These are phyloP conservation scores for Phytomonas serpens DNA, from an alignment of 208 protist genomes.

Conservation along the genomic window DNA sequence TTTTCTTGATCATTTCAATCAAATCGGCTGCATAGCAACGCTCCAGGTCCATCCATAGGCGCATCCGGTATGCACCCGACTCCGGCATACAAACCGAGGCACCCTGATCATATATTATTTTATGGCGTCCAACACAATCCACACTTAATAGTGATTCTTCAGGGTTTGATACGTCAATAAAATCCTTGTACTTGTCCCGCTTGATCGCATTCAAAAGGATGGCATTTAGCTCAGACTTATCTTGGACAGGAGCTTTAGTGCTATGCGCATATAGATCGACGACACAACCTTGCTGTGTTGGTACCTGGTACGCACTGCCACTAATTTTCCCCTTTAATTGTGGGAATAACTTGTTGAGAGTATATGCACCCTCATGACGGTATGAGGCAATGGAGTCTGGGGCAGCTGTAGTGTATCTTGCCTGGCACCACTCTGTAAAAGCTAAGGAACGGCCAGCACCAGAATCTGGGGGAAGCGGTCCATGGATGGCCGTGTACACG, in stretches of 20 bases:
- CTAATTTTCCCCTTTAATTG: constrained; percentile 44
- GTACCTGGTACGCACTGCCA: constrained; percentile 97
- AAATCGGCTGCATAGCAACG: constrained; percentile 10
- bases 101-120: constrained; percentile 27
- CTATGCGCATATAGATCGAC: constrained; percentile 94
- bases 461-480: constrained; percentile 91
- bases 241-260: constrained; percentile 79
- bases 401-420: constrained; percentile 47
- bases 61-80: constrained; percentile 31
- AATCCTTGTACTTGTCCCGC: neutral
- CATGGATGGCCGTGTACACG: constrained; percentile 98
- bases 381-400: constrained; percentile 93
- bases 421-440: constrained; percentile 94
- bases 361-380: constrained; percentile 94
- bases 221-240: constrained; percentile 82
- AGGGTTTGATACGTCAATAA: neutral
- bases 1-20: constrained; percentile 12
- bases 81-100: constrained; percentile 20
- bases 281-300: constrained; percentile 95
- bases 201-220: constrained; percentile 67
- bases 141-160: constrained; percentile 31
- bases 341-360: constrained; percentile 92
- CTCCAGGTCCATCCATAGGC: constrained; percentile 53
- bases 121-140: constrained; percentile 27
- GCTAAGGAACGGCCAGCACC: constrained; percentile 92